Percentiles rank a stretch among this genome's conserved stretches.
Evolutionary conservation across 1,284 basidiomycete species (phyloP).

Genomic region (Ustilago hordei): DNA sequence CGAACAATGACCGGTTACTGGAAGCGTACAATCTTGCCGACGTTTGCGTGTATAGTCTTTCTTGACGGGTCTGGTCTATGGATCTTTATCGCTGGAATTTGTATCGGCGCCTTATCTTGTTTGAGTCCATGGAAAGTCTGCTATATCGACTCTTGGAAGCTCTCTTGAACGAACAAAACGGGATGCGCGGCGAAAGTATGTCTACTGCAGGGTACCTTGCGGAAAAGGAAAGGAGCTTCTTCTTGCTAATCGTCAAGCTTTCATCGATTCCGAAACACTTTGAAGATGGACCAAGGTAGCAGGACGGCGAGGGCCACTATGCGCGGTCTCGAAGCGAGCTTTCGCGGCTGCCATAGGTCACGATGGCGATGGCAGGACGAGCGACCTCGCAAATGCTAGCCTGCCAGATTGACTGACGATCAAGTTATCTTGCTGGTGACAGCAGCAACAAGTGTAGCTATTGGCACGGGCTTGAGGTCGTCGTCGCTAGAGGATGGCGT

Average conservation of each 20-base stretch:
- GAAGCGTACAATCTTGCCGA: background rate
- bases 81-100: background rate
- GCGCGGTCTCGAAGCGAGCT: background rate
- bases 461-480: background rate
- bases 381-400: background rate
- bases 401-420: background rate
- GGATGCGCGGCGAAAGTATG: background rate
- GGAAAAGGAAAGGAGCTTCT: background rate
- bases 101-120: background rate
- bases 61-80: background rate
- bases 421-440: background rate
- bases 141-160: background rate
- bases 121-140: background rate
- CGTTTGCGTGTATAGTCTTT: background rate
- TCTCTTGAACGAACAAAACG: conserved; percentile 2
- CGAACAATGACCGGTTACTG: background rate
- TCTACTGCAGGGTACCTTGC: conserved; percentile 5
- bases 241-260: background rate
- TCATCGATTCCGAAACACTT: background rate
- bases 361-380: background rate
- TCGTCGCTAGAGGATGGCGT: background rate
- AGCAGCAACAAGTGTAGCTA: background rate
- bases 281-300: background rate
- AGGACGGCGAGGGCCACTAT: no score
- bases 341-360: background rate